Evolutionary conservation across 225 moss, liverwort and hornwort species (phyloP).

Genomic region (Bryum argenteum): DNA sequence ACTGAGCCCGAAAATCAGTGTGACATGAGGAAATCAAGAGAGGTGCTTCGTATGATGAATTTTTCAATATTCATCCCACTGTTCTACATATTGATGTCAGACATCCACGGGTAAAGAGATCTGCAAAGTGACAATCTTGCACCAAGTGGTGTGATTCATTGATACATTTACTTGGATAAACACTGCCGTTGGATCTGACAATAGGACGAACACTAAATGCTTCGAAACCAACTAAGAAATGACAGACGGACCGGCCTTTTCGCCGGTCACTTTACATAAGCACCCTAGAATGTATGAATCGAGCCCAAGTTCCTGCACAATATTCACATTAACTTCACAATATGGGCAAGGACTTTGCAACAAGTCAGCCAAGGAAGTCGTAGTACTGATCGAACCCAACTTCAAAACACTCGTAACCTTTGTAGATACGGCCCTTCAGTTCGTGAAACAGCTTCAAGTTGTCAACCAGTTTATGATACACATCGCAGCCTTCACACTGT

Average conservation of each 20-base stretch:
- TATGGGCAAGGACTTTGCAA: slow-evolving; percentile 19
- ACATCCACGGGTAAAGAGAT: too few species aligned
- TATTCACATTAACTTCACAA: slow-evolving; percentile 49
- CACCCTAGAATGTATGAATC: slow-evolving; percentile 27
- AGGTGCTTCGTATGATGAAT: too few species aligned
- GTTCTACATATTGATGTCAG: too few species aligned
- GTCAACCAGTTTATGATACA: slow-evolving; percentile 95
- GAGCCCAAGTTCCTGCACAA: slow-evolving; percentile 42
- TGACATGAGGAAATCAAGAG: too few species aligned
- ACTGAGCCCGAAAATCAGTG: too few species aligned
- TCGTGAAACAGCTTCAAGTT: slow-evolving; percentile 97
- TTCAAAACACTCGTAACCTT: slow-evolving; percentile 83
- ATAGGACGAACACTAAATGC: slow-evolving; percentile 1
- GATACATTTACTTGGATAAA: slow-evolving; percentile 11
- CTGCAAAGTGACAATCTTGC: not conserved
- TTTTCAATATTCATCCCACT: too few species aligned
- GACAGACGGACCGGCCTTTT: slow-evolving; percentile 19
- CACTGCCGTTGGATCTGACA: slow-evolving; percentile 10
- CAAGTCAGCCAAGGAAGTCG: slow-evolving; percentile 66
- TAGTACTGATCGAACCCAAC: slow-evolving; percentile 89
- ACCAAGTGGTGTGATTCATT: not conserved
- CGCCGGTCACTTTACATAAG: slow-evolving; percentile 26
- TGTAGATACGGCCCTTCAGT: slow-evolving; percentile 84
- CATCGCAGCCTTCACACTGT: slow-evolving; percentile 97
- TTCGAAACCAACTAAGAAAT: not conserved